Conservation (phyloP, 176 grass and related monocot species). For the Bromus sterilis region DNA sequence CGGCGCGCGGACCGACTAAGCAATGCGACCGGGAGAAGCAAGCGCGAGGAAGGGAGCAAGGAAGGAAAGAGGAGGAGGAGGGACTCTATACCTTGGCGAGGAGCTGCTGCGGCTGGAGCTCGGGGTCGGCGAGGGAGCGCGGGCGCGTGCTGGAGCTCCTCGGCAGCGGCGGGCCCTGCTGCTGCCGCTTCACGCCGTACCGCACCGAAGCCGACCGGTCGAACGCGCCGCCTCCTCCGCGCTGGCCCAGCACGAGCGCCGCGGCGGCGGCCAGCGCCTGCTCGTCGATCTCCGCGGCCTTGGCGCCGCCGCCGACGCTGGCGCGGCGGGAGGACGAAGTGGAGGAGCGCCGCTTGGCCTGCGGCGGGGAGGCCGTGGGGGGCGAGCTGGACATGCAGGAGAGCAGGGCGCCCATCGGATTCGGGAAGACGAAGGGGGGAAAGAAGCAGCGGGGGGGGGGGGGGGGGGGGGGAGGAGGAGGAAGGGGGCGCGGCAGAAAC, state of each 20-base stretch:
- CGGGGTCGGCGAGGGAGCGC: conserved; percentile 61
- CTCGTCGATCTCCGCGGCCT: conserved; percentile 56
- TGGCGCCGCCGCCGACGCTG: conserved; percentile 13
- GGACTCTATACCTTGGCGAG: conserved; percentile 51
- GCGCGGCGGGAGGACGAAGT: conserved; percentile 22
- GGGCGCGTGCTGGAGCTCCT: conserved; percentile 89
- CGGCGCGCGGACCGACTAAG: conserved; percentile 2
- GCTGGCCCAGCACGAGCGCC: conserved; percentile 59
- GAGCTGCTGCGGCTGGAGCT: conserved; percentile 75
- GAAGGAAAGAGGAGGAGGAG: not conserved
- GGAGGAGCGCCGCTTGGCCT: conserved; percentile 27
- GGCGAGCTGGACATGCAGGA: conserved; percentile 55
- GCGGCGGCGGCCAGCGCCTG: conserved; percentile 74
- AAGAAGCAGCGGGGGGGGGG: not conserved
- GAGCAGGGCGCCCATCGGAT: conserved; percentile 49
- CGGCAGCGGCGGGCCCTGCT: conserved; percentile 49
- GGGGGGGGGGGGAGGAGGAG: not conserved
- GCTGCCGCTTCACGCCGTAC: conserved; percentile 42
- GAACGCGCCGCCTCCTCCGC: conserved; percentile 25
- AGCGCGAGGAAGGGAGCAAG: not conserved
- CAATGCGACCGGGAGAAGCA: not conserved
- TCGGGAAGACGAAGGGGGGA: not conserved
- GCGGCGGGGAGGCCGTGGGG: conserved; percentile 10
- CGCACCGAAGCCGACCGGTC: conserved; percentile 80
- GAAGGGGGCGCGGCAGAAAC: conserved; percentile 31